Percentiles rank a stretch among this genome's conserved stretches.
These are phyloP conservation scores for Tagetes erecta DNA, from an alignment of 129 eudicot genomes.

Conservation along the genomic window DNA sequence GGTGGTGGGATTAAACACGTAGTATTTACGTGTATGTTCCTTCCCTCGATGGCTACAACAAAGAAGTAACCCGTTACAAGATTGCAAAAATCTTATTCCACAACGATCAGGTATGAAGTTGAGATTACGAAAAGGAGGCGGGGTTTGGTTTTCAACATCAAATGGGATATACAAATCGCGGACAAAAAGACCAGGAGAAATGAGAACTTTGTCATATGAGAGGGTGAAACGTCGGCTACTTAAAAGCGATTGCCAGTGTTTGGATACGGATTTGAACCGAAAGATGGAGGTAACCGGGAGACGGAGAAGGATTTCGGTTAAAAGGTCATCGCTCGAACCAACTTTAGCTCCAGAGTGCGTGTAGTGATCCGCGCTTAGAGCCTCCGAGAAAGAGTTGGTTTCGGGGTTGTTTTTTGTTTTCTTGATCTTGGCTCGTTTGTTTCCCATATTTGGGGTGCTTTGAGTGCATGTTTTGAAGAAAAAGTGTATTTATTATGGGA, in stretches of 20 bases:
- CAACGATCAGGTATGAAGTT: constrained; percentile 12
- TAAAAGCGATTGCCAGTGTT: constrained; percentile 27
- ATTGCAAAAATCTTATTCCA: constrained; percentile 23
- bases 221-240: constrained; percentile 5
- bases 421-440: constrained; percentile 15
- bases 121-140: constrained; percentile 22
- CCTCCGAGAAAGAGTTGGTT: neutral
- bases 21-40: constrained; percentile 13
- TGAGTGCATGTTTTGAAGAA: neutral
- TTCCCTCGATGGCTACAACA: constrained; percentile 18
- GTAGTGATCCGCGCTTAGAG: neutral
- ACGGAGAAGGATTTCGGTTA: constrained; percentile 23
- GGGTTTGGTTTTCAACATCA: neutral
- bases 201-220: neutral
- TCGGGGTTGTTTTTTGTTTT: neutral
- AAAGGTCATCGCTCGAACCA: constrained; percentile 13
- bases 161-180: constrained; percentile 24
- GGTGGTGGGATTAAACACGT: constrained; percentile 29
- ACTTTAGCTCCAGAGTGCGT: constrained; percentile 2
- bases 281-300: constrained; percentile 16
- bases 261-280: constrained; percentile 26
- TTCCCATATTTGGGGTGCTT: constrained; percentile 5
- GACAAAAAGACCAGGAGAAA: constrained; percentile 21
- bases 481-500: neutral
- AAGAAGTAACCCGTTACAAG: constrained; percentile 27